Conservation (phyloP, 1,284 basidiomycete genomes). For the Trichosporon sp. region DNA sequence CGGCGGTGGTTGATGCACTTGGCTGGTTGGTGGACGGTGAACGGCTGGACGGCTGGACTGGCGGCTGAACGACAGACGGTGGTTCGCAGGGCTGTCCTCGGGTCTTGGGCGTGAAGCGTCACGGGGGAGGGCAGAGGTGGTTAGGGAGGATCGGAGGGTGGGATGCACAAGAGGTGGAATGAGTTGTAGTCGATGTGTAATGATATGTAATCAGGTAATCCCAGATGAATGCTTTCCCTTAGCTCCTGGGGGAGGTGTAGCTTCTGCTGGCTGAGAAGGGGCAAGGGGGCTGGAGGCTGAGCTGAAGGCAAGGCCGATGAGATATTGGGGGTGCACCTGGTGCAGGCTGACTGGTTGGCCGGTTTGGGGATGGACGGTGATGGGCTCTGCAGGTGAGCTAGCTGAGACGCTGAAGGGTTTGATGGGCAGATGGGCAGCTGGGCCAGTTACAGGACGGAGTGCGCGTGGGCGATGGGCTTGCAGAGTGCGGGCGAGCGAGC, state of each 20-base stretch:
- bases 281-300: not conserved
- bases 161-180: constrained; percentile 1
- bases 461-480: not conserved
- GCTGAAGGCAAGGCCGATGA: not conserved
- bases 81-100: not conserved
- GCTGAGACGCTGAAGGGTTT: not conserved
- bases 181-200: constrained; percentile 5
- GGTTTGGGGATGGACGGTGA: not conserved
- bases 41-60: not conserved
- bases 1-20: not conserved
- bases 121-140: constrained; percentile 4
- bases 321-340: not conserved
- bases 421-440: not conserved
- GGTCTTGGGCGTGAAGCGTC: constrained; percentile 8
- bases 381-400: not conserved
- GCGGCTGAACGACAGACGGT: not conserved
- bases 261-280: not conserved
- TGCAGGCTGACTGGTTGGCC: not conserved
- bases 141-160: constrained; percentile 4
- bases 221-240: not conserved
- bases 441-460: too few relatives aligned
- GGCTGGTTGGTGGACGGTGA: too few relatives aligned
- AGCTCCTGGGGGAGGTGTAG: not conserved
- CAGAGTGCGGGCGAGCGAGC: too few relatives aligned
- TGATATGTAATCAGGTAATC: constrained; percentile 10